Evolutionary conservation across 768 basidiomycete genomes (phyloP).

Genomic region (Paxillus involutus): DNA sequence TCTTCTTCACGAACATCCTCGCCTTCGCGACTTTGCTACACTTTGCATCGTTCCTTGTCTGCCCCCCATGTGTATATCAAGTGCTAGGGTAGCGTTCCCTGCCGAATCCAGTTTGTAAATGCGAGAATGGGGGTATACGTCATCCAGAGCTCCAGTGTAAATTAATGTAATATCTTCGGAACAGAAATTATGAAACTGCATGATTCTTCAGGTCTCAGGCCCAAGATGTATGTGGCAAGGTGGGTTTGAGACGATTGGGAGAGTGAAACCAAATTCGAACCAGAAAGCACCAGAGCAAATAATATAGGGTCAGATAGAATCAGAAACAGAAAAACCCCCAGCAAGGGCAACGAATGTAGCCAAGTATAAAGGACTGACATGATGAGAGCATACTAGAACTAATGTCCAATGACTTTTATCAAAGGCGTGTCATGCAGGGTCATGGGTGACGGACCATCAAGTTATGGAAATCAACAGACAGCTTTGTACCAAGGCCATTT

Average conservation of each 20-base stretch:
- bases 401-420: not conserved
- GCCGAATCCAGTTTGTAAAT: conserved; percentile 5
- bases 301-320: conserved; percentile 3
- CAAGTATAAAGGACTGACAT: conserved; percentile 22
- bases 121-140: conserved; percentile 14
- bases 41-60: too few species aligned
- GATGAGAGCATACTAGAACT: conserved; percentile 7
- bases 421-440: not conserved
- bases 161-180: conserved; percentile 10
- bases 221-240: conserved; percentile 2
- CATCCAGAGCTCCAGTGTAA: conserved; percentile 12
- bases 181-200: conserved; percentile 4
- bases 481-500: conserved; percentile 20
- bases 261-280: conserved; percentile 8
- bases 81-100: not conserved
- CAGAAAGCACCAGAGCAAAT: conserved; percentile 19
- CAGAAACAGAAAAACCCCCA: conserved; percentile 12
- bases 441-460: conserved; percentile 13
- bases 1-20: not conserved
- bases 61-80: not conserved
- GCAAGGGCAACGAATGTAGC: conserved; percentile 29
- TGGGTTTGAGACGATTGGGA: not conserved
- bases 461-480: conserved; percentile 26
- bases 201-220: not conserved
- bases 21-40: conserved; percentile 3